Evolutionary conservation across 345 rosid genomes (phyloP).

Genomic region (Rhodamnia argentea): DNA sequence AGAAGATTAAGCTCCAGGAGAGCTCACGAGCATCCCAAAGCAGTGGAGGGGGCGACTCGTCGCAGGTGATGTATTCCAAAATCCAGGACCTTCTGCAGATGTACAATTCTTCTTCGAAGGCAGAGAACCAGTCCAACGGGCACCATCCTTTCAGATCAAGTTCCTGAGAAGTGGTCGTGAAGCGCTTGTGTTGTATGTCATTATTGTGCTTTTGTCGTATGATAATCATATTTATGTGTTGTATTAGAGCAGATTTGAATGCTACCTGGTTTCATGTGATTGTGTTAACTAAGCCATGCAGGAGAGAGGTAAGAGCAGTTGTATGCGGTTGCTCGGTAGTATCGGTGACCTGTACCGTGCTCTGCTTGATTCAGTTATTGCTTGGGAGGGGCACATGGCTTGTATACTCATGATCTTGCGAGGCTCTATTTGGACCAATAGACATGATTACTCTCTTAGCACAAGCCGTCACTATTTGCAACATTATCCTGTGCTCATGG

Average conservation of each 20-base stretch:
- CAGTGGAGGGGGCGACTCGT: slow-evolving; percentile 52
- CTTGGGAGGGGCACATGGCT: background rate
- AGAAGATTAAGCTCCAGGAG: slow-evolving; percentile 88
- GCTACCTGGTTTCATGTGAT: background rate
- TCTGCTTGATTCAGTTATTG: background rate
- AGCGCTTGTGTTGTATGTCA: background rate
- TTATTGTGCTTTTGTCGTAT: background rate
- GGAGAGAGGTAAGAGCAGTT: background rate
- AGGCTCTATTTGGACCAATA: background rate
- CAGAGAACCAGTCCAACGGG: slow-evolving; percentile 43
- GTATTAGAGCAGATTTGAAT: background rate
- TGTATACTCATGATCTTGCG: background rate
- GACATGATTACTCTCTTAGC: background rate
- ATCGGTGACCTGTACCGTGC: background rate
- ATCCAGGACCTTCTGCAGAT: slow-evolving; percentile 51
- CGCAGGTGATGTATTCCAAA: slow-evolving; percentile 62
- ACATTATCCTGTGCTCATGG: background rate
- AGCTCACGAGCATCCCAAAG: slow-evolving; percentile 49
- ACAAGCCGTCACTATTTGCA: background rate
- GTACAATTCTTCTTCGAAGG: slow-evolving; percentile 36
- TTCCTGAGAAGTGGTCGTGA: slow-evolving; percentile 18
- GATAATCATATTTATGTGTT: background rate
- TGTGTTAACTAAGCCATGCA: background rate
- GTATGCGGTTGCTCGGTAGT: background rate
- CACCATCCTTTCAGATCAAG: slow-evolving; percentile 39